Evolutionary conservation across 805 yeast genomes (phyloP), one percentile per base, ranked within the genome.

Genomic region (Candida dajiaensis): DNA sequence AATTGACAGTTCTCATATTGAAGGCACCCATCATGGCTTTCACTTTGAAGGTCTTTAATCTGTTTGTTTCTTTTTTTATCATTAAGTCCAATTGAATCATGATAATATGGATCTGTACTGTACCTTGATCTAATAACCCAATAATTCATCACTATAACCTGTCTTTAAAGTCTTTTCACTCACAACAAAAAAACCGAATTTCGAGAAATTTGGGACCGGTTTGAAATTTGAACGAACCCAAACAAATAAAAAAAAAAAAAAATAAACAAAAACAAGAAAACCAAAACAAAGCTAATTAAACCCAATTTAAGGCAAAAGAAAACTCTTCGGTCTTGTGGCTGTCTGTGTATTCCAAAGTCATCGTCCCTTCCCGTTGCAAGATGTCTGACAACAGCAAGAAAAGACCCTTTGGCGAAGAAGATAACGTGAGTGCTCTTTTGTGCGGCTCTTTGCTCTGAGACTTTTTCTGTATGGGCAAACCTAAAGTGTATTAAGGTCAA

Each of bases 301-400:
- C 36, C 36, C 20, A 33, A 33, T 16, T 33, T 16, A 33, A 33
- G 9, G 16, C 36, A 33, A 18, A 33, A 12, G 16, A 33, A n/a
- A n/a, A n/a, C n/a, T n/a, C 11, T 33, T 16, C n/a, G 28, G 31
- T 28, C 31, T 28, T 28, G n/a, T 28, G n/a, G 31, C 31, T 28
- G 6, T 4, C 31, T 28, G 31, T 13, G 15, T 13, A 28, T n/a
- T n/a, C 31, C 31, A 13, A 28, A 28, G 15, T 28, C 15, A 28
- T 28, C 31, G n/a, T n/a, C 28, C 4, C n/a, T n/a, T 13, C 31
- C 31, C n/a, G 31, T 11, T 4, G 31, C 31, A 28, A 4, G 16
- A 43, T 45, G 48, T 37, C 47, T 10, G 51, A 45, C 21, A 42
- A 35, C 40, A 47, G 46, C 38, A 51, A 52, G 45, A 55, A 55